A percentile compares a stretch with the other conserved stretches of the same genome.
Conservation (phyloP, 768 basidiomycete genomes). For the Saitozyma sp. region DNA sequence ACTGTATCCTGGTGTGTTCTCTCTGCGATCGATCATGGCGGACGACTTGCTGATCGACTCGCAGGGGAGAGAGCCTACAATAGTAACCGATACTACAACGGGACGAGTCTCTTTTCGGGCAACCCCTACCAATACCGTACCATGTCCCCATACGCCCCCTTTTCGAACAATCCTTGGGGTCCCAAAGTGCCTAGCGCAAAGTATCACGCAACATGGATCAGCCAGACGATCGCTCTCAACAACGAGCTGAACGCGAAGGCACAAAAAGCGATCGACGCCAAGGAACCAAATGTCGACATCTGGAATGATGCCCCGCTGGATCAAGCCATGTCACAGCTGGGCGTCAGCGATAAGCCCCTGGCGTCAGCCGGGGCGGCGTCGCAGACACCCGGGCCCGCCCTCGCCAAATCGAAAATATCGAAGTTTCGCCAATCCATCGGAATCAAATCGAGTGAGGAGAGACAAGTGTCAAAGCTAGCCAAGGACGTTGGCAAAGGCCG, state of each 20-base stretch:
- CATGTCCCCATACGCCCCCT: slow-evolving; percentile 10
- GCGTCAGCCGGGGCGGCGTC: too few relatives aligned
- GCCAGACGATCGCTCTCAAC: slow-evolving; percentile 23
- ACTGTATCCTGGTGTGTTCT: slow-evolving; percentile 14
- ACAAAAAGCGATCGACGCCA: slow-evolving; percentile 17
- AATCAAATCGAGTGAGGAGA: slow-evolving; percentile 1
- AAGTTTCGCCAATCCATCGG: slow-evolving; percentile 8
- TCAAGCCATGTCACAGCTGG: neutral
- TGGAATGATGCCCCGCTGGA: slow-evolving; percentile 4
- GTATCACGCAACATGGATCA: slow-evolving; percentile 7
- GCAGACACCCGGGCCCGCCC: too few relatives aligned
- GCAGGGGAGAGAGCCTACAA: slow-evolving; percentile 18
- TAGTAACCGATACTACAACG: slow-evolving; percentile 3
- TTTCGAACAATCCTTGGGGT: neutral
- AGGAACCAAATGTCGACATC: slow-evolving; percentile 22
- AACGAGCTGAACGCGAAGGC: slow-evolving; percentile 22
- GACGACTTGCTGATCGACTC: slow-evolving; percentile 1
- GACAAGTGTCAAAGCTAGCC: neutral
- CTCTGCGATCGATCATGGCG: neutral
- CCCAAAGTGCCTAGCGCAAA: slow-evolving; percentile 9
- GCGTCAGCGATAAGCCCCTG: neutral
- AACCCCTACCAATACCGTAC: slow-evolving; percentile 10
- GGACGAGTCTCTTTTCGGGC: slow-evolving; percentile 3
- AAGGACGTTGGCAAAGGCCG: slow-evolving; percentile 1
- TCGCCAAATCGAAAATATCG: neutral